Conservation (phyloP, 495 filamentous ascomycete genomes). For the Hyaloscypha hepaticicola region DNA sequence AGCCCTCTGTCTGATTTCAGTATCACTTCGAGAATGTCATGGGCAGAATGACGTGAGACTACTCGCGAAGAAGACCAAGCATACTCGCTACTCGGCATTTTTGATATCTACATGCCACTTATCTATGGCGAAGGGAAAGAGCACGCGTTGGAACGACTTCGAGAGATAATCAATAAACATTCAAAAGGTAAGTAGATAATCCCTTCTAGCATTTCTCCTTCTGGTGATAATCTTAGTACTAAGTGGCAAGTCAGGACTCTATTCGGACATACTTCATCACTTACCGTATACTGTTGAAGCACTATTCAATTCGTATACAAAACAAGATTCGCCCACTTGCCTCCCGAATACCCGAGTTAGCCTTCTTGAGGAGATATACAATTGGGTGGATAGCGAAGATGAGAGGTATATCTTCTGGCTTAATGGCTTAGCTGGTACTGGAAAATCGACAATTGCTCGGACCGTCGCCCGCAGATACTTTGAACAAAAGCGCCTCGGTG, state of each 20-base stretch:
- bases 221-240: neutral
- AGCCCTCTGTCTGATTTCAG: neutral
- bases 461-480: neutral
- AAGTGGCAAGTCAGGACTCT: neutral
- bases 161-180: neutral
- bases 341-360: neutral
- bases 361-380: neutral
- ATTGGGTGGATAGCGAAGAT: neutral
- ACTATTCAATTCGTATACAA: neutral
- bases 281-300: neutral
- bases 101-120: too few species aligned
- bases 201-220: neutral
- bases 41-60: conserved; percentile 2
- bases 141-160: neutral
- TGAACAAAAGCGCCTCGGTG: too few species aligned
- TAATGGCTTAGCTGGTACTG: neutral
- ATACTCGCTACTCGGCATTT: too few species aligned
- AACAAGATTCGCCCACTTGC: neutral
- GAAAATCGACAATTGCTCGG: neutral
- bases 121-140: too few species aligned
- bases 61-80: conserved; percentile 5
- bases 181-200: neutral
- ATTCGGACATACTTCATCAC: too few species aligned
- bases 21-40: conserved; percentile 1
- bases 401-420: neutral